phyloP scores from a whole-genome alignment of 2,329 filamentous ascomycete species.

The Keithomyces neogunnii region DNA sequence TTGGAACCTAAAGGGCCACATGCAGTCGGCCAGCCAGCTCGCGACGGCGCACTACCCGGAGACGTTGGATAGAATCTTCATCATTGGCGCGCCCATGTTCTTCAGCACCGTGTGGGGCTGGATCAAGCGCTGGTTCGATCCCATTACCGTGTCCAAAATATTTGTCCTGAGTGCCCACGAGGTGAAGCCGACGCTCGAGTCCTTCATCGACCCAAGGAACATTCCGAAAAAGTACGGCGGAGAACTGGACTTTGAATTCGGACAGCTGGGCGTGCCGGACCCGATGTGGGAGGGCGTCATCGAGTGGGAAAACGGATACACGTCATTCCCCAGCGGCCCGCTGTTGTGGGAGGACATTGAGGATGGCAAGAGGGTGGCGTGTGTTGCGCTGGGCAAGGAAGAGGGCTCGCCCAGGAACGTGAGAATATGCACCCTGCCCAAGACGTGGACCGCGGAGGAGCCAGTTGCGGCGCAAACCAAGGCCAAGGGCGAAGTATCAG shows the following conservation, averaged over 20 bases:
- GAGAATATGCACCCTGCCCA: slow-evolving; percentile 42
- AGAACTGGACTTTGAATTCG: slow-evolving; percentile 73
- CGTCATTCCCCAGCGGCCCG: slow-evolving; percentile 47
- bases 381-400: slow-evolving; percentile 42
- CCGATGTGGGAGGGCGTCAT: slow-evolving; percentile 41
- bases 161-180: slow-evolving; percentile 73
- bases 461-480: not conserved
- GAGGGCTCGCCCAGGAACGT: slow-evolving; percentile 36
- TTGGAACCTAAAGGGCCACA: slow-evolving; percentile 88
- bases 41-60: slow-evolving; percentile 94
- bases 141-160: slow-evolving; percentile 90
- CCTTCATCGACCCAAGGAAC: slow-evolving; percentile 73
- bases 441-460: slow-evolving; percentile 20
- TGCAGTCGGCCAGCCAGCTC: slow-evolving; percentile 83
- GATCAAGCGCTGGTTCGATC: slow-evolving; percentile 94
- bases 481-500: slow-evolving; percentile 7
- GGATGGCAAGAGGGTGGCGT: slow-evolving; percentile 38
- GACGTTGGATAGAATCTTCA: slow-evolving; percentile 60
- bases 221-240: slow-evolving; percentile 90
- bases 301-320: slow-evolving; percentile 43
- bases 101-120: slow-evolving; percentile 92
- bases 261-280: slow-evolving; percentile 67
- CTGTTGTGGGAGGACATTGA: slow-evolving; percentile 44
- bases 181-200: slow-evolving; percentile 65
- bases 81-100: slow-evolving; percentile 84